Base-by-base conservation (phyloP, 2,329 filamentous ascomycete genomes). In the Claviceps arundinis region DNA sequence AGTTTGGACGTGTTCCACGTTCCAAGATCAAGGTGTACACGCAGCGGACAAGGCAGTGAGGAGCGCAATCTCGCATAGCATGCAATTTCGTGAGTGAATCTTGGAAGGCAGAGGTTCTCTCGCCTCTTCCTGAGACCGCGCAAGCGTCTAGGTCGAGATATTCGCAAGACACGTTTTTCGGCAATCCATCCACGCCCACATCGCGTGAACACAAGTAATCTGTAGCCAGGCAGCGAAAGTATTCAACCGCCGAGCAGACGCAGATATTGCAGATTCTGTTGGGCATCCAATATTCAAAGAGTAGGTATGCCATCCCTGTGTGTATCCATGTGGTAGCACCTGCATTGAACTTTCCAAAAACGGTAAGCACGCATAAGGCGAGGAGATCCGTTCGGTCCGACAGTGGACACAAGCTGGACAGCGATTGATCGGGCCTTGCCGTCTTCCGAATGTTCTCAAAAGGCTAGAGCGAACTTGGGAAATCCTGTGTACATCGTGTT, bases 341-440 rank as follows among this genome's bases (percentile, higher is more conserved):
- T 40, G 50, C n/a, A 9, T 47, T 16, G 49, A 34, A 46, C 37
- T 43, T 37, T 30, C 26, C 41, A 50, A 26, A 34, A 41, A 46
- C 24, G 43, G 22, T 3, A 42, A 40, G 30, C 43, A 30, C 8
- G 43, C 43, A 45, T 24, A 16, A n/a, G 24, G 38, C 37, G 48
- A 17, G 38, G 48, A 24, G 30, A 43, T 34, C 48, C n/a, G 41
- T 45, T 50, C 48, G 41, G 48, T 50, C 48, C 48, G 48, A 50
- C n/a, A n/a, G n/a, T n/a, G n/a, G n/a, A n/a, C 40, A n/a, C 5
- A 16, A 48, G 47, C 47, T 16, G 37, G 14, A 40, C 4, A 26
- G 5, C 37, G 19, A 40, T 26, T 24, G 9, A 34, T 48, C 46
- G 34, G 34, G 38, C 42, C 19, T 22, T 26, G 11, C 13, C 22